These are phyloP conservation scores for Cercospora sp. DNA, from an alignment of 2,329 filamentous ascomycete genomes.

Conservation along the genomic window DNA sequence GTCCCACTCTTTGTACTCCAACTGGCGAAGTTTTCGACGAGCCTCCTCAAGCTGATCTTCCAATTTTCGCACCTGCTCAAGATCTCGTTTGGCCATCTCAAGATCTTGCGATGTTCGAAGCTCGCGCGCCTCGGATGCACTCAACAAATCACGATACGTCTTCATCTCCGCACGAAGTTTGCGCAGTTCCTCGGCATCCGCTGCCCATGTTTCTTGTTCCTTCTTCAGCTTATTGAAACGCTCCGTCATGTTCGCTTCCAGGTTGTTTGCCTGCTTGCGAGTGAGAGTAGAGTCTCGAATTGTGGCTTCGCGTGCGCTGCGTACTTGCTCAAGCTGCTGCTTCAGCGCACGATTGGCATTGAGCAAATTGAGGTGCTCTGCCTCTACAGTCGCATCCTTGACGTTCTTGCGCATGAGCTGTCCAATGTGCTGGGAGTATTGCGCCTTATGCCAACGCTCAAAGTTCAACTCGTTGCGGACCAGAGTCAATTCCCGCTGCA, in stretches of 20 bases:
- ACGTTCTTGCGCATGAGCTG: conserved; percentile 74
- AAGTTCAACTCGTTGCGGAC: conserved; percentile 80
- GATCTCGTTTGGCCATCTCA: conserved; percentile 62
- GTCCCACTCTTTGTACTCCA: conserved; percentile 64
- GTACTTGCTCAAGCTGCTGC: conserved; percentile 58
- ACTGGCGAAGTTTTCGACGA: conserved; percentile 61
- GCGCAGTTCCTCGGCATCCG: conserved; percentile 65
- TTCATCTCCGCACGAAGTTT: conserved; percentile 57
- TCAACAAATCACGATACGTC: conserved; percentile 62
- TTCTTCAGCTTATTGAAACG: conserved; percentile 37
- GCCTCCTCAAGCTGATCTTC: conserved; percentile 61
- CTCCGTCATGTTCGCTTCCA: conserved; percentile 55
- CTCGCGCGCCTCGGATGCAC: conserved; percentile 69
- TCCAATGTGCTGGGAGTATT: conserved; percentile 79
- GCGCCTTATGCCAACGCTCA: conserved; percentile 79
- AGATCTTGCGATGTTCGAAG: conserved; percentile 64
- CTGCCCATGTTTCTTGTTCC: conserved; percentile 39
- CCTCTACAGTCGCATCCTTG: conserved; percentile 74
- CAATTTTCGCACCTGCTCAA: conserved; percentile 62
- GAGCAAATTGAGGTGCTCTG: conserved; percentile 78
- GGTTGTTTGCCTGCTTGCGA: conserved; percentile 72
- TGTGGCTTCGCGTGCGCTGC: conserved; percentile 37
- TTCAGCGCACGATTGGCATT: conserved; percentile 74
- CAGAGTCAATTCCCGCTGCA: conserved; percentile 73
- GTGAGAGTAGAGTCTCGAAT: conserved; percentile 39